phyloP scores from a whole-genome alignment of 2,329 filamentous ascomycete species.

The Colletotrichum caudatum region DNA sequence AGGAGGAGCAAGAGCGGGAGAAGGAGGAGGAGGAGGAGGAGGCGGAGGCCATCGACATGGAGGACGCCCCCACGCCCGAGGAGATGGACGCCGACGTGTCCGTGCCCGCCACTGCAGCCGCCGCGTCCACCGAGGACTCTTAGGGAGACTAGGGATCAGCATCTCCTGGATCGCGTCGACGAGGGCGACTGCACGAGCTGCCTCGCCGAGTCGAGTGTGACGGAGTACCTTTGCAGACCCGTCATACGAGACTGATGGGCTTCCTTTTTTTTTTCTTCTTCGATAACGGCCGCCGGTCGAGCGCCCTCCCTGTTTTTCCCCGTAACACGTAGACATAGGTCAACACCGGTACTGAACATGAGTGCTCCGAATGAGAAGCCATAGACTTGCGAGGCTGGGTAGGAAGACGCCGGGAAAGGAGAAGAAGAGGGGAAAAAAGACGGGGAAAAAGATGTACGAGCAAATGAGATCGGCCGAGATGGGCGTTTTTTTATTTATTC shows the following conservation, averaged over 20 bases:
- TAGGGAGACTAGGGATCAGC: neutral
- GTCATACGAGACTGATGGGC: neutral
- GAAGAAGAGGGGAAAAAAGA: no score
- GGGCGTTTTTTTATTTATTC: neutral
- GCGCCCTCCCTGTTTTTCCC: neutral
- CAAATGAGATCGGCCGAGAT: conserved; percentile 14
- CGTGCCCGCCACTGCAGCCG: neutral
- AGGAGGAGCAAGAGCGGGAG: neutral
- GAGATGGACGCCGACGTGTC: conserved; percentile 33
- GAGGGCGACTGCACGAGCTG: neutral
- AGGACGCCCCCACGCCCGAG: conserved; percentile 55
- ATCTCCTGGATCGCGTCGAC: neutral
- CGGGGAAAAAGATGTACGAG: conserved; percentile 2
- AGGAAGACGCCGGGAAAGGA: neutral
- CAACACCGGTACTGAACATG: neutral
- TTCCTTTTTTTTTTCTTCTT: neutral
- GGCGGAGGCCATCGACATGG: conserved; percentile 47
- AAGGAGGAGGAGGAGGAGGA: conserved; percentile 24
- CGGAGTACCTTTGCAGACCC: neutral
- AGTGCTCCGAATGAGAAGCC: neutral
- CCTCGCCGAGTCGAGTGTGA: neutral
- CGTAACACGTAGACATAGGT: neutral
- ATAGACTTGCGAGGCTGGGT: neutral
- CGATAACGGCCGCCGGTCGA: neutral
- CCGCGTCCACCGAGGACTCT: neutral